Evolutionary conservation across 345 rosid genomes (phyloP).

Genomic region (Eucalyptus fibrosa): DNA sequence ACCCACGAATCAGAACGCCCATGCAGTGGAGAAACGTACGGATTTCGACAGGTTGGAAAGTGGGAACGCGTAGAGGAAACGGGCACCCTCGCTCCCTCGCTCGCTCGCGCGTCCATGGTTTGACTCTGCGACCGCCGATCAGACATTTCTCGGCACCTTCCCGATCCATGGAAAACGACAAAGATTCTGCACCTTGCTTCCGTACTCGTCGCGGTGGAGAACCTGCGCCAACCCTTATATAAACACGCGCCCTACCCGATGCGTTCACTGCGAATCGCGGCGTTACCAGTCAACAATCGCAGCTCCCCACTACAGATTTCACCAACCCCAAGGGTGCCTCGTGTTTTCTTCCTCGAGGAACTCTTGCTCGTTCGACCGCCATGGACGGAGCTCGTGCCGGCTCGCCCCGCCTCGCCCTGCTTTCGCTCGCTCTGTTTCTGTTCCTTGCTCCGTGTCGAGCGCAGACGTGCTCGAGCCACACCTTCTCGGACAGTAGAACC

Average conservation of each 20-base stretch:
- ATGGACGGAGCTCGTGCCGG: not conserved
- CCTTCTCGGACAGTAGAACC: constrained; percentile 6
- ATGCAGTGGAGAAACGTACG: not conserved
- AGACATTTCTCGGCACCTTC: not conserved
- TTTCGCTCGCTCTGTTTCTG: not conserved
- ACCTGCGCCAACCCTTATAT: not conserved
- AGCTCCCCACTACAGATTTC: not conserved
- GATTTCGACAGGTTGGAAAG: not conserved
- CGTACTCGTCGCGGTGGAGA: not conserved
- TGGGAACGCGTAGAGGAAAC: not conserved
- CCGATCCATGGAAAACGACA: not conserved
- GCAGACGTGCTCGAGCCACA: constrained; percentile 15
- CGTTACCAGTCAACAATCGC: not conserved
- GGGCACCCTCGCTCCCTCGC: not conserved
- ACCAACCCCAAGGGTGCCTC: not conserved
- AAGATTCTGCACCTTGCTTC: not conserved
- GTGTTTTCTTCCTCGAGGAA: not conserved
- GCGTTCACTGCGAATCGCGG: not conserved
- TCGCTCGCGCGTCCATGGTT: not conserved
- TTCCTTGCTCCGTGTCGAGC: constrained; percentile 3
- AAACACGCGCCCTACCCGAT: not conserved
- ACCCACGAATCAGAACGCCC: not conserved
- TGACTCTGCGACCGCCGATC: not conserved
- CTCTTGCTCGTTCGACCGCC: not conserved
- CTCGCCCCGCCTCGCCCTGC: not conserved